Percentiles rank a stretch among this genome's conserved stretches.
These are phyloP conservation scores for Lecanicillium sp. DNA, from an alignment of 2,329 filamentous ascomycete genomes.

Conservation along the genomic window DNA sequence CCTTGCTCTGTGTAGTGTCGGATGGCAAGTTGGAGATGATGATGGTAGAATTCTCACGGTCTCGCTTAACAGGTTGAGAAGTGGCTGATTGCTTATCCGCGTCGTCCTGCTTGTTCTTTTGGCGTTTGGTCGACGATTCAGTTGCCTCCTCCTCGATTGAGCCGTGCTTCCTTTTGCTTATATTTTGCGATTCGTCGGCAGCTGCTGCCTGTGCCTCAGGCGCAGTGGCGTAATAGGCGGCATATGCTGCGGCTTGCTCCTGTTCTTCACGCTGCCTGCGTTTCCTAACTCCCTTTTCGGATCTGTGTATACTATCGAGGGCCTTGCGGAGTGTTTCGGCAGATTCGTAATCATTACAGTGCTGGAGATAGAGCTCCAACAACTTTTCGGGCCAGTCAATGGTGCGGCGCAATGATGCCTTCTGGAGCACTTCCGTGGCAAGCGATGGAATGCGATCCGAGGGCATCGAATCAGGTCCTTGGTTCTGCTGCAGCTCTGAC, in stretches of 20 bases:
- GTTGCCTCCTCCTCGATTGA: constrained; percentile 36
- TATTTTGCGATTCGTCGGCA: constrained; percentile 31
- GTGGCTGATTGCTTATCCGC: constrained; percentile 19
- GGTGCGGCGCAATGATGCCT: constrained; percentile 56
- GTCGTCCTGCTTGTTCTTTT: constrained; percentile 41
- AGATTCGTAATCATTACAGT: constrained; percentile 87
- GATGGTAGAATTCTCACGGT: constrained; percentile 85
- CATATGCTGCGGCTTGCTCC: constrained; percentile 50
- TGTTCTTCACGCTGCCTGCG: constrained; percentile 61
- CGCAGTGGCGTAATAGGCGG: constrained; percentile 27
- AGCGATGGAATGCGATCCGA: constrained; percentile 51
- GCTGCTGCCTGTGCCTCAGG: constrained; percentile 22
- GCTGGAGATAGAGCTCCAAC: constrained; percentile 66
- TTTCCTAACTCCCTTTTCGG: constrained; percentile 55
- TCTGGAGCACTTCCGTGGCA: constrained; percentile 70
- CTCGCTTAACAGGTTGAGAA: constrained; percentile 54
- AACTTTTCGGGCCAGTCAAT: constrained; percentile 74
- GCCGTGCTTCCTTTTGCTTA: constrained; percentile 70
- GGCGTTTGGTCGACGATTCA: constrained; percentile 60
- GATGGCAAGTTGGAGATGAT: constrained; percentile 71
- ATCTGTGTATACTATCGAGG: constrained; percentile 65
- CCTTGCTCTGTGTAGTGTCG: constrained; percentile 61
- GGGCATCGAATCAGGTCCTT: constrained; percentile 30
- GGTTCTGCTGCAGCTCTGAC: constrained; percentile 25
- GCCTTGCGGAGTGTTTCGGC: constrained; percentile 68